A percentile compares a stretch with the other conserved stretches of the same genome.
phyloP scores from a whole-genome alignment of 768 basidiomycete species.

The Cyathus striatus region DNA sequence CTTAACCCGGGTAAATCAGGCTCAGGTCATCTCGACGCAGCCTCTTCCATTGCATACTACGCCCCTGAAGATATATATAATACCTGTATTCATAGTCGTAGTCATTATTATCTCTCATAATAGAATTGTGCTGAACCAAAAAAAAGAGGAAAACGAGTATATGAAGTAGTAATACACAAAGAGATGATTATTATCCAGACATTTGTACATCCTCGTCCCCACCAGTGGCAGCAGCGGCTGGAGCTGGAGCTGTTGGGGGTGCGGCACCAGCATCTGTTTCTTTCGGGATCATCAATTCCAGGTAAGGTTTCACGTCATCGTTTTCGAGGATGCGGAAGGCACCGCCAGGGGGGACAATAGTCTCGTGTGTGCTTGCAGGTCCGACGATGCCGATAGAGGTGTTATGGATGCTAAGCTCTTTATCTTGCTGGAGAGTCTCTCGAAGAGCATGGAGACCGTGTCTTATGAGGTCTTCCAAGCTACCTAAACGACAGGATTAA shows the following conservation, averaged over 20 bases:
- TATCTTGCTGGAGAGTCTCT: conserved; percentile 98
- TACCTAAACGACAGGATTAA: conserved; percentile 42
- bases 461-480: conserved; percentile 80
- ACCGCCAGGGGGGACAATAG: conserved; percentile 42
- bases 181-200: too few relatives aligned
- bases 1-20: too few relatives aligned
- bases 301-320: conserved; percentile 65
- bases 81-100: too few relatives aligned
- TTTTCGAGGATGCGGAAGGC: conserved; percentile 88
- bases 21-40: too few relatives aligned
- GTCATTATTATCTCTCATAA: too few relatives aligned
- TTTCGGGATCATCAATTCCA: conserved; percentile 77
- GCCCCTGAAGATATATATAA: too few relatives aligned
- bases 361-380: conserved; percentile 56
- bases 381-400: conserved; percentile 95
- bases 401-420: conserved; percentile 89
- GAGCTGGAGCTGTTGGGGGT: conserved; percentile 30
- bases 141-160: too few relatives aligned
- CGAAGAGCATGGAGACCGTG: conserved; percentile 94
- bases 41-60: too few relatives aligned
- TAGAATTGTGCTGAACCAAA: too few relatives aligned
- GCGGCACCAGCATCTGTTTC: conserved; percentile 36
- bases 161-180: too few relatives aligned
- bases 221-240: conserved; percentile 25
- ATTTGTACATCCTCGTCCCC: conserved; percentile 83